These are phyloP conservation scores for Trichosanthes cucumerina DNA, from an alignment of 306 rosid species.

Conservation along the genomic window DNA sequence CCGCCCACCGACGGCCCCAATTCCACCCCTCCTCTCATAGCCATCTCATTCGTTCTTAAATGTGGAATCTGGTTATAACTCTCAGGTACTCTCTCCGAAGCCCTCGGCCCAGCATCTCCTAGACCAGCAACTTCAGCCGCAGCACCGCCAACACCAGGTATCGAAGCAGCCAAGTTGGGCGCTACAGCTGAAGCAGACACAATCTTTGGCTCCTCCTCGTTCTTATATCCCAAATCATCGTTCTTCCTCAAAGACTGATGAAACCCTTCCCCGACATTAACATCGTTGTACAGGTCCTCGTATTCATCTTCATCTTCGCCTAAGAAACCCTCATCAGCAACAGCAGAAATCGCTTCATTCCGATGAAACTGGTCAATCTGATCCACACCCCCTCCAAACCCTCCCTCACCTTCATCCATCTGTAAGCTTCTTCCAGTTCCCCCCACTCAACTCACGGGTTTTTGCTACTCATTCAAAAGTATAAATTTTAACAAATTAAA, in stretches of 20 bases:
- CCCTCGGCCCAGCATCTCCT: constrained; percentile 30
- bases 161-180: constrained; percentile 23
- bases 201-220: constrained; percentile 46
- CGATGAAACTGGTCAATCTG: constrained; percentile 86
- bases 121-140: constrained; percentile 13
- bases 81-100: constrained; percentile 31
- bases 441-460: too few relatives aligned
- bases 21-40: constrained; percentile 29
- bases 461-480: too few relatives aligned
- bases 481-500: not conserved
- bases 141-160: constrained; percentile 44
- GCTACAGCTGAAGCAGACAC: constrained; percentile 17
- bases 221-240: constrained; percentile 49
- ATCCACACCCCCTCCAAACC: constrained; percentile 54
- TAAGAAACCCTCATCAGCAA: constrained; percentile 75
- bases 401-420: constrained; percentile 72
- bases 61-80: constrained; percentile 50
- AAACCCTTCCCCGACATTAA: constrained; percentile 87
- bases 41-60: constrained; percentile 50
- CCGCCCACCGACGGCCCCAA: constrained; percentile 27
- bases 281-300: constrained; percentile 95
- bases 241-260: constrained; percentile 68
- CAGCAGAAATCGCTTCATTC: constrained; percentile 94
- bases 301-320: constrained; percentile 90
- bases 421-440: not conserved